A percentile compares a stretch with the other conserved stretches of the same genome.
phyloP scores from a whole-genome alignment of 192 early-diverging fungal species.

The Gryganskiella cystojenkinii region DNA sequence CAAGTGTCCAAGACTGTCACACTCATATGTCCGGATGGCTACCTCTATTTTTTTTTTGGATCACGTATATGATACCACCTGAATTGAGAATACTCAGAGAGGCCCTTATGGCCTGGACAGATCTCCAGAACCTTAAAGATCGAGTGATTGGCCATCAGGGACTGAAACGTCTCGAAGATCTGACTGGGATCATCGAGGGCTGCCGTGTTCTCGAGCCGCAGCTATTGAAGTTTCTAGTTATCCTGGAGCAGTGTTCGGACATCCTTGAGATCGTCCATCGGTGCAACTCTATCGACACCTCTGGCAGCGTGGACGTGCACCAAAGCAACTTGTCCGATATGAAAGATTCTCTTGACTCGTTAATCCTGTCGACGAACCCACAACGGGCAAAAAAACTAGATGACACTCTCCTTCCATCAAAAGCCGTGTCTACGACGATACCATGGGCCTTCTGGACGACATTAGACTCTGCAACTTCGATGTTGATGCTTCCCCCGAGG shows the following conservation, averaged over 20 bases:
- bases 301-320: slow-evolving; percentile 1
- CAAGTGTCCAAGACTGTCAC: slow-evolving; percentile 24
- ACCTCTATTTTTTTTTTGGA: slow-evolving; percentile 14
- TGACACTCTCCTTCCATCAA: no score
- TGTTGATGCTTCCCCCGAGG: slow-evolving; percentile 12
- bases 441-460: slow-evolving; percentile 15
- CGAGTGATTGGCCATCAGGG: slow-evolving; percentile 18
- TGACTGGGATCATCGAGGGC: slow-evolving; percentile 38
- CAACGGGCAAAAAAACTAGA: no score
- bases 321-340: slow-evolving; percentile 4
- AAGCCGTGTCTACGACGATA: neutral
- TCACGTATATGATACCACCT: slow-evolving; percentile 7
- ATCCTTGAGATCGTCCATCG: slow-evolving; percentile 15
- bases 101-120: slow-evolving; percentile 1
- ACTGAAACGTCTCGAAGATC: slow-evolving; percentile 32
- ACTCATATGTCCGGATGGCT: slow-evolving; percentile 3
- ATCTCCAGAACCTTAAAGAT: slow-evolving; percentile 13
- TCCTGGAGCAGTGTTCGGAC: slow-evolving; percentile 20
- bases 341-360: slow-evolving; percentile 19
- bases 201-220: slow-evolving; percentile 12
- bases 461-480: slow-evolving; percentile 12
- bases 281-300: neutral
- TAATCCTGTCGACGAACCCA: no score
- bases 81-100: slow-evolving; percentile 6
- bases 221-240: slow-evolving; percentile 11